These are phyloP conservation scores for Cucurbitaria berberidis DNA, from an alignment of 2,329 filamentous ascomycete species.

Conservation along the genomic window DNA sequence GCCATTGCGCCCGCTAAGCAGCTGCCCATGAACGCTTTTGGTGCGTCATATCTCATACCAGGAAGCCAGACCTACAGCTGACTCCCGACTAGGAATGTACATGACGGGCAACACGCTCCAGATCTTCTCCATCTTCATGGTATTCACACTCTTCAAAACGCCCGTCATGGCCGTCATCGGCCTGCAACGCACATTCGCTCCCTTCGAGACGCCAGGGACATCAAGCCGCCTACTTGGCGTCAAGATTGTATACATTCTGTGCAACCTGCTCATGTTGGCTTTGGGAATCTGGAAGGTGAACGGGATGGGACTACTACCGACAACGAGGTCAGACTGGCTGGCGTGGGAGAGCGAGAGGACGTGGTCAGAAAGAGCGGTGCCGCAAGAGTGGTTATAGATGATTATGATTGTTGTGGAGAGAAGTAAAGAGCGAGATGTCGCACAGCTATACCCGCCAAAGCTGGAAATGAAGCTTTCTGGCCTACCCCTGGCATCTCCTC, in stretches of 20 bases:
- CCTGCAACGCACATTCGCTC: constrained; percentile 87
- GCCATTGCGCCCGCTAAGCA: constrained; percentile 92
- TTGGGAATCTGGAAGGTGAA: constrained; percentile 97
- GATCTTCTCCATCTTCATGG: constrained; percentile 99
- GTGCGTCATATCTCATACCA: constrained; percentile 49
- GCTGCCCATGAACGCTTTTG: constrained; percentile 96
- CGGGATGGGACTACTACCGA: constrained; percentile 93
- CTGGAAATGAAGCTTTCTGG: neutral
- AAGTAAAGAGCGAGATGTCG: neutral
- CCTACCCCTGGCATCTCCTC: neutral
- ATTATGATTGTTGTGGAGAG: neutral
- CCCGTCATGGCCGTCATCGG: constrained; percentile 82
- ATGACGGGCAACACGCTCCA: constrained; percentile 99
- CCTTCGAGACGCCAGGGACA: constrained; percentile 85
- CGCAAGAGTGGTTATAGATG: constrained; percentile 42
- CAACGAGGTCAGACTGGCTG: constrained; percentile 95
- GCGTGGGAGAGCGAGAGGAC: constrained; percentile 84
- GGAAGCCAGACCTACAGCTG: neutral
- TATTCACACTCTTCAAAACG: constrained; percentile 98
- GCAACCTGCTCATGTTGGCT: constrained; percentile 82
- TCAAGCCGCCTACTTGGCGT: constrained; percentile 75
- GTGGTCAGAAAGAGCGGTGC: constrained; percentile 47
- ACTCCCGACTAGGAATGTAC: constrained; percentile 72
- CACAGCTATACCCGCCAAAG: neutral
- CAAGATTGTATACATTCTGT: constrained; percentile 85